Evolutionary conservation across 1,284 basidiomycete genomes (phyloP).

Genomic region (Neolentinus lepideus): DNA sequence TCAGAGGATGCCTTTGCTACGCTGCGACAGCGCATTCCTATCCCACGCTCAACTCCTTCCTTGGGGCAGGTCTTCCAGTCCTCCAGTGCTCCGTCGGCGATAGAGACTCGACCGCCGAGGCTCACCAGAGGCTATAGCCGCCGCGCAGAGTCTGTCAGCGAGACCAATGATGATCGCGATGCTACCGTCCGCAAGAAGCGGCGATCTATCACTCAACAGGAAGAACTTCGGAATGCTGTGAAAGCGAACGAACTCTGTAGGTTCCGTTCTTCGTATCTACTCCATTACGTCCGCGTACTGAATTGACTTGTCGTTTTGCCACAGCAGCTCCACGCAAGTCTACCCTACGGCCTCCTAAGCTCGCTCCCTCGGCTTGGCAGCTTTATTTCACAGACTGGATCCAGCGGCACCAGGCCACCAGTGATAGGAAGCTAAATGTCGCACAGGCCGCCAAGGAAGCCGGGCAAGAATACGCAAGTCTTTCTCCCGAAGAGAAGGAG

Average conservation of each 20-base stretch:
- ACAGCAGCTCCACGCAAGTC: conserved; percentile 53
- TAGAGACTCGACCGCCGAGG: conserved; percentile 34
- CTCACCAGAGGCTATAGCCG: conserved; percentile 52
- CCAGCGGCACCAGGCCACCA: conserved; percentile 77
- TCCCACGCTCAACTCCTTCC: conserved; percentile 5
- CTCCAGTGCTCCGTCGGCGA: conserved; percentile 56
- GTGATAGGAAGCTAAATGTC: conserved; percentile 84
- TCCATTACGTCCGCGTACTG: conserved; percentile 6
- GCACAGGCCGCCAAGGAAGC: conserved; percentile 95
- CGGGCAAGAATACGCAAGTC: conserved; percentile 80
- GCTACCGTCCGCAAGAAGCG: conserved; percentile 64
- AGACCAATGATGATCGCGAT: conserved; percentile 52
- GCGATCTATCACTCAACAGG: conserved; percentile 34
- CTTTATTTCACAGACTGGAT: conserved; percentile 97
- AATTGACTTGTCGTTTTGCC: neutral
- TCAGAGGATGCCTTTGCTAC: conserved; percentile 15
- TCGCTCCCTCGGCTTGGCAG: conserved; percentile 95
- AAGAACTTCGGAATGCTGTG: conserved; percentile 29
- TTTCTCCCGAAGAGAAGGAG: conserved; percentile 79
- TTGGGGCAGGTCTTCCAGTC: conserved; percentile 66
- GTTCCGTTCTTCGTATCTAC: conserved; percentile 11
- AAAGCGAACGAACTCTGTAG: conserved; percentile 22
- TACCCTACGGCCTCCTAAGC: conserved; percentile 79
- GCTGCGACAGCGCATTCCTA: conserved; percentile 12
- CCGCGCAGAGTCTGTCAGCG: conserved; percentile 55